These are phyloP conservation scores for Eudorina sp. DNA, from an alignment of 139 green algal genomes.

Conservation along the genomic window DNA sequence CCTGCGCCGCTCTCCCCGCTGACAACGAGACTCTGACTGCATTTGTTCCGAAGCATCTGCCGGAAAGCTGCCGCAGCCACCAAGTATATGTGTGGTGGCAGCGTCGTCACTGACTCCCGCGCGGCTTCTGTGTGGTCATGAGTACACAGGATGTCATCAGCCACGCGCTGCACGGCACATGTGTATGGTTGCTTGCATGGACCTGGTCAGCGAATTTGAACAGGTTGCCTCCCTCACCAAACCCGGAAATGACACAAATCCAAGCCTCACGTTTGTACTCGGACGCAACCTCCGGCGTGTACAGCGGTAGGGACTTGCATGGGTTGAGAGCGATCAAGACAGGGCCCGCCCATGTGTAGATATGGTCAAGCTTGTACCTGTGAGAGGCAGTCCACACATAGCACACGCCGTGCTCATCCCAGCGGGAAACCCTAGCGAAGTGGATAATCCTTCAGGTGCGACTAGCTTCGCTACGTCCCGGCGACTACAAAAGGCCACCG, in stretches of 20 bases:
- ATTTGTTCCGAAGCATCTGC: conserved; percentile 75
- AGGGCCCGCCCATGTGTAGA: conserved; percentile 88
- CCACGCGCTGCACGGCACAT: neutral
- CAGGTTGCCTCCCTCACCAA: too few relatives aligned
- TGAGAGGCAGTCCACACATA: too few relatives aligned
- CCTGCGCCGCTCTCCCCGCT: conserved; percentile 63
- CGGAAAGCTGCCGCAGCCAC: conserved; percentile 86
- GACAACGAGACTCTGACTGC: conserved; percentile 70
- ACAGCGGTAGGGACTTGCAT: conserved; percentile 87
- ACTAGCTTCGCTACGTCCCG: too few relatives aligned
- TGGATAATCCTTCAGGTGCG: too few relatives aligned
- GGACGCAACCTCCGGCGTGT: conserved; percentile 74
- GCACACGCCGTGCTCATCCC: too few relatives aligned
- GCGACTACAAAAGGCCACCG: too few relatives aligned
- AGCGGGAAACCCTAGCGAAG: too few relatives aligned
- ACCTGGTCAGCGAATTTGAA: too few relatives aligned
- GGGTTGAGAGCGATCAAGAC: conserved; percentile 94
- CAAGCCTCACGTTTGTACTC: conserved; percentile 79
- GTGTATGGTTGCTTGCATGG: neutral
- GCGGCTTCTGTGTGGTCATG: conserved; percentile 33
- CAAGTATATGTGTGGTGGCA: conserved; percentile 86
- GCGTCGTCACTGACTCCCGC: conserved; percentile 4
- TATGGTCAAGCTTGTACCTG: conserved; percentile 72
- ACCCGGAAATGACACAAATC: neutral
- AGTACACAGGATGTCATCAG: too few relatives aligned